These are phyloP conservation scores for Candida tropicalis DNA, from an alignment of 1,139 yeast genomes.

Conservation along the genomic window DNA sequence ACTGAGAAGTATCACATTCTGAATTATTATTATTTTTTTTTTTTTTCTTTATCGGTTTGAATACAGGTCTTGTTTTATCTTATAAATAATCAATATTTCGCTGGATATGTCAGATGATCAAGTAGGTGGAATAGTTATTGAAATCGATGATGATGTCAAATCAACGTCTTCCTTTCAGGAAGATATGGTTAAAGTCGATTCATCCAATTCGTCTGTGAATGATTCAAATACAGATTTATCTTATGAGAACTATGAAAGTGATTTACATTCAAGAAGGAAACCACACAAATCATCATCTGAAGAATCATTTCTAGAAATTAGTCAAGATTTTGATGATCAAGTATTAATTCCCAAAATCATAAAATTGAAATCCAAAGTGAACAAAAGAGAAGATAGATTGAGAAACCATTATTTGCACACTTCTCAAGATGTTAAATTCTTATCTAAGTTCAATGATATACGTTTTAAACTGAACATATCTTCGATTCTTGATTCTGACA, in stretches of 20 bases:
- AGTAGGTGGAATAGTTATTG: constrained; percentile 1
- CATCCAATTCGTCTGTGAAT: neutral
- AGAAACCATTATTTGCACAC: constrained; percentile 8
- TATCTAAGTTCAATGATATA: constrained; percentile 17
- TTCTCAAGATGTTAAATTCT: constrained; percentile 12
- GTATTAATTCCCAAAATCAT: constrained; percentile 3
- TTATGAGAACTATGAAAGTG: neutral
- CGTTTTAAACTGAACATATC: constrained; percentile 24
- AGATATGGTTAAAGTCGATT: neutral
- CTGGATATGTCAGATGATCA: neutral
- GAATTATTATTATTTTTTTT: too few relatives aligned
- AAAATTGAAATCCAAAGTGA: constrained; percentile 7
- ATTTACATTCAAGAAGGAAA: neutral
- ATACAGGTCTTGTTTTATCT: too few relatives aligned
- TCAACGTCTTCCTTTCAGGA: neutral
- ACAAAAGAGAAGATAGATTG: constrained; percentile 9
- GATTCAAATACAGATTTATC: neutral
- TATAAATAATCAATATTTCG: too few relatives aligned
- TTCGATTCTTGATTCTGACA: constrained; percentile 52
- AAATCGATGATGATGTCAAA: neutral
- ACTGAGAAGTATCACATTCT: too few relatives aligned
- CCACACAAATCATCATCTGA: neutral
- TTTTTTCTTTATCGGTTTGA: too few relatives aligned
- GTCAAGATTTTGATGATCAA: neutral
- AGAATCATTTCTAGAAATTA: neutral